Conservation (phyloP, 2,329 filamentous ascomycete species). For the Clarireedia monteithiana region DNA sequence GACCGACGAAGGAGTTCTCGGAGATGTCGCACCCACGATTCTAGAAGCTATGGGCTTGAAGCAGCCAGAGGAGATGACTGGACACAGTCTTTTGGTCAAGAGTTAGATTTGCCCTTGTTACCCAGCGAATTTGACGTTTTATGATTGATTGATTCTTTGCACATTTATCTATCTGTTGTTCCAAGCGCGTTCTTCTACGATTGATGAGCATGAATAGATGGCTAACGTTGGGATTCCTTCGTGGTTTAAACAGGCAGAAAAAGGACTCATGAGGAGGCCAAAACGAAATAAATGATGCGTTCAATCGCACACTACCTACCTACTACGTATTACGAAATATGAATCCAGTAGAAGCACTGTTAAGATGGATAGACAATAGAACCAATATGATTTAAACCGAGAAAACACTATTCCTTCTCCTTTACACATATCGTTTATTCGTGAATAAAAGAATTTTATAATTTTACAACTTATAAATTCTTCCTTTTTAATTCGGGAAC, state of each 20-base stretch:
- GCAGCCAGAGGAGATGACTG: slow-evolving; percentile 88
- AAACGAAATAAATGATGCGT: background rate
- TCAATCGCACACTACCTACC: background rate
- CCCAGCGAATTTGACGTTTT: slow-evolving; percentile 1
- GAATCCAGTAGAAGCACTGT: background rate
- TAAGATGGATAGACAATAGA: background rate
- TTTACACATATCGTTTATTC: no score
- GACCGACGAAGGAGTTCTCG: slow-evolving; percentile 68
- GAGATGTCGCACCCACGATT: slow-evolving; percentile 93
- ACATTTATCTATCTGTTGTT: background rate
- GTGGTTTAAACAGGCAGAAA: slow-evolving; percentile 23
- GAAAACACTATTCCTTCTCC: background rate
- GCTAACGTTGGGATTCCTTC: slow-evolving; percentile 13
- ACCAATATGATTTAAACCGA: background rate
- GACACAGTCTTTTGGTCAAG: slow-evolving; percentile 75
- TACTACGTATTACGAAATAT: background rate
- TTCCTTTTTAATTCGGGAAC: no score
- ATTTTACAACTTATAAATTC: no score
- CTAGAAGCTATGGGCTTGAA: slow-evolving; percentile 85
- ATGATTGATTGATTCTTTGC: background rate
- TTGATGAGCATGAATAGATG: slow-evolving; percentile 4
- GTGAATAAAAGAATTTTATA: no score
- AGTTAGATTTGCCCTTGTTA: slow-evolving; percentile 28
- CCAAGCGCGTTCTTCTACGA: background rate
- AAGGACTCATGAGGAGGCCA: slow-evolving; percentile 23